Base-by-base conservation (phyloP, 306 rosid species). In the Pyrus betulifolia region DNA sequence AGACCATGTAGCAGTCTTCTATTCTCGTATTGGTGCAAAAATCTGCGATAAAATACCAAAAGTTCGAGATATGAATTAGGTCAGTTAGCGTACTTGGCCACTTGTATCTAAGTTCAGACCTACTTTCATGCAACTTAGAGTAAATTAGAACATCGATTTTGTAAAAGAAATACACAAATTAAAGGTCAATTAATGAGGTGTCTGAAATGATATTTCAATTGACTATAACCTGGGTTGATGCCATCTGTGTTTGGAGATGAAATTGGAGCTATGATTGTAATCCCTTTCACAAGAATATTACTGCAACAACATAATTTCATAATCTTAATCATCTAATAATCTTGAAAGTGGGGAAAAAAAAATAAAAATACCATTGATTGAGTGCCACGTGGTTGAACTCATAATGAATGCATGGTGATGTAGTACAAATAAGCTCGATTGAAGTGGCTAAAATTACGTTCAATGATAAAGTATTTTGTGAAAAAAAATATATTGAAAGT, bases 221-320 rank as follows among this genome's bases (percentile, higher is more conserved):
- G 33, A 52, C 81, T 11, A 67, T 35, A 35, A 86, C 87, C 89
- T 63, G 89, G 89, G 77, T 86, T 86, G 79, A 83, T 83, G 11
- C 85, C 89, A 23, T 86, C 89, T 17, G 87, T 86, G 70, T 86
- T 83, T 19, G 89, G 89, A 8, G 89, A 86, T 5, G 79, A 73
- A 62, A 86, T 75, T 8, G 89, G 89, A 46, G 89, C 87, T 7
- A 86, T 74, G 70, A 86, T 83, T 3, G 87, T 83, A 61, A 86
- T 78, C 45, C 89, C 87, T 86, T 86, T 85, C 54, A 86, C 22
- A 12, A 83, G 49, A 71, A 86, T 67, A 45, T 86, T 78, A 58
- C 89, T 86, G 89, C 58, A 72, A 63, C 25, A 52, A 4, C 68
- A 74, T 8, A 60, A 49, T 38, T 58, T 21, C 30, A 23, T 1